These are phyloP conservation scores for Nakaseomyces uthaithaninus DNA, from an alignment of 1,139 yeast species.

Conservation along the genomic window DNA sequence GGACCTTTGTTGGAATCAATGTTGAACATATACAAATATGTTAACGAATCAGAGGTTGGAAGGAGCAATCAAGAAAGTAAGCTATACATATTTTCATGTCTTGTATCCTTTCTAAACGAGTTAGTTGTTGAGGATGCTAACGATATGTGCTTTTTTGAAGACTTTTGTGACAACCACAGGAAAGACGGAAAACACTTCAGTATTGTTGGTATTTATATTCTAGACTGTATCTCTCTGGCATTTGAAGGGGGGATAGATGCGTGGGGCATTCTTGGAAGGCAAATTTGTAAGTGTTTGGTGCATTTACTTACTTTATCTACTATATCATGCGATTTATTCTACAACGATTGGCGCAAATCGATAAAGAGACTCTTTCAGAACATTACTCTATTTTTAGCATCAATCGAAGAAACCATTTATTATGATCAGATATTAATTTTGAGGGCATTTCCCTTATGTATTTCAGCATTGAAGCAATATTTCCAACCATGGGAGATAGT, in stretches of 20 bases:
- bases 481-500: conserved; percentile 5
- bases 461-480: conserved; percentile 3
- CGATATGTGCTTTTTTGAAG: conserved; percentile 4
- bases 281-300: conserved; percentile 3
- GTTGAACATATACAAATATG: conserved; percentile 15
- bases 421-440: conserved; percentile 3
- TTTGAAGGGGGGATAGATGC: background rate
- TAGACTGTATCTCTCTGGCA: background rate
- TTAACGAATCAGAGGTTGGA: conserved; percentile 10
- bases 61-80: conserved; percentile 13
- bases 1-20: conserved; percentile 18
- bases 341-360: background rate
- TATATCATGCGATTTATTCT: background rate
- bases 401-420: conserved; percentile 1
- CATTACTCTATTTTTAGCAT: background rate
- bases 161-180: background rate
- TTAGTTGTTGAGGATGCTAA: conserved; percentile 3
- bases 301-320: conserved; percentile 1
- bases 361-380: background rate
- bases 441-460: conserved; percentile 2
- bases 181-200: background rate
- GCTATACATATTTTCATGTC: background rate
- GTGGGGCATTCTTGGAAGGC: background rate
- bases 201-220: background rate
- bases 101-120: background rate